Conservation (phyloP, 164 flowering plant species). For the Saururus chinensis region DNA sequence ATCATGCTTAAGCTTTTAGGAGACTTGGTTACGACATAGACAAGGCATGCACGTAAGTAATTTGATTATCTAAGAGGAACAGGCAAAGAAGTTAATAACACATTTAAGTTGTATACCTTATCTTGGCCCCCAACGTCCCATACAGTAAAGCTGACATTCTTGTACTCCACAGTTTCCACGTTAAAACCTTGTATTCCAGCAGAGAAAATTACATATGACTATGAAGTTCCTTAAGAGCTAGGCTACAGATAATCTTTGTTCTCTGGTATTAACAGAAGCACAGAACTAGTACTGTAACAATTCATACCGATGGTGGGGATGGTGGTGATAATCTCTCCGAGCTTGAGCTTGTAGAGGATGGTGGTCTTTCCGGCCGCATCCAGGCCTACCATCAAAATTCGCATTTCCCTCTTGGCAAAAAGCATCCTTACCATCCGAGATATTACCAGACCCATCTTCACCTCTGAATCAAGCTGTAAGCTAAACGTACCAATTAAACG, state of each 20-base stretch:
- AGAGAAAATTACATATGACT: neutral
- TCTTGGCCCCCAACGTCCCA: conserved; percentile 62
- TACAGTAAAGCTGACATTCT: conserved; percentile 37
- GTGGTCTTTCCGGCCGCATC: conserved; percentile 53
- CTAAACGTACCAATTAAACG: neutral
- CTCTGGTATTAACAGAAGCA: no score
- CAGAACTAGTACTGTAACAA: neutral
- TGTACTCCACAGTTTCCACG: conserved; percentile 47
- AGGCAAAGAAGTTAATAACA: neutral
- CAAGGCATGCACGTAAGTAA: no score
- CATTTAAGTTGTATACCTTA: conserved; percentile 20
- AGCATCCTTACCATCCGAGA: conserved; percentile 23
- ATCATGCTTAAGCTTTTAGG: no score
- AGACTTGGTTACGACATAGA: no score
- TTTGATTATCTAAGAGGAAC: neutral
- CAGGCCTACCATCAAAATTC: conserved; percentile 47
- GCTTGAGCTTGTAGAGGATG: conserved; percentile 44
- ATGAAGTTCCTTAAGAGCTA: neutral
- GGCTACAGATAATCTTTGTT: no score
- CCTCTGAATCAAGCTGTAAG: conserved; percentile 3
- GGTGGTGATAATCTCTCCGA: conserved; percentile 38
- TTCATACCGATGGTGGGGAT: conserved; percentile 39
- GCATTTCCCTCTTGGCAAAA: conserved; percentile 21
- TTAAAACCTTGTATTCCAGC: conserved; percentile 31
- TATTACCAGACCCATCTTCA: conserved; percentile 19